Evolutionary conservation across 257 asterid species (phyloP).

Genomic region (Fraxinus quadrangulata): DNA sequence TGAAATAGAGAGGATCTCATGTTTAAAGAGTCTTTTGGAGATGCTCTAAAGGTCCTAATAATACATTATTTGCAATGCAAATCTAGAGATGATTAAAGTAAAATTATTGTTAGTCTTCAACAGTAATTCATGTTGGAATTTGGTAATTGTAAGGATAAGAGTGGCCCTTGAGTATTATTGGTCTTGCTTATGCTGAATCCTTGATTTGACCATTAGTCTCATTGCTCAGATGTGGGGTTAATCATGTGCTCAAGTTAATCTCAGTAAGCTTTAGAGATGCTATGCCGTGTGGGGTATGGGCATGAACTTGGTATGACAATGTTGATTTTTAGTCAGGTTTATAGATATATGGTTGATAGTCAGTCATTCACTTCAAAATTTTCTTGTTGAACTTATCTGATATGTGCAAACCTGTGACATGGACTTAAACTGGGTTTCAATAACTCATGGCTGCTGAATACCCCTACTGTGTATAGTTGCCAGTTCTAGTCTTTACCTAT

Average conservation of each 20-base stretch:
- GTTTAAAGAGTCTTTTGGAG: no score
- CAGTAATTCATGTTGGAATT: neutral
- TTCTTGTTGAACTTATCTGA: slow-evolving; percentile 2
- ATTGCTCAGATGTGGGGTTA: neutral
- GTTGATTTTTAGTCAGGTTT: neutral
- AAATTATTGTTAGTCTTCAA: neutral
- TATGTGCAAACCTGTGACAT: neutral
- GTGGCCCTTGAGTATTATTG: neutral
- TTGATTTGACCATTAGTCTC: neutral
- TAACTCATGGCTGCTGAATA: neutral
- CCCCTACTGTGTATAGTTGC: slow-evolving; percentile 13
- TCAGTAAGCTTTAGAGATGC: neutral
- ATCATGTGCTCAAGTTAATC: neutral
- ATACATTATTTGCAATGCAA: neutral
- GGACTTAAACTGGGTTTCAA: neutral
- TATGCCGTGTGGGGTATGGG: neutral
- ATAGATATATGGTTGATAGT: neutral
- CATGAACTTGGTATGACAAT: neutral
- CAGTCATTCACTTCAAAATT: neutral
- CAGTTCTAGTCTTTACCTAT: no score
- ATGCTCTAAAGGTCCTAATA: neutral
- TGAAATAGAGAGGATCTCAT: no score
- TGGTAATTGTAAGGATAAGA: neutral
- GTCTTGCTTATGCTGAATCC: neutral
- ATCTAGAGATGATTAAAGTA: neutral